Base-by-base conservation (phyloP, 2,329 filamentous ascomycete species). In the Alternaria atra region DNA sequence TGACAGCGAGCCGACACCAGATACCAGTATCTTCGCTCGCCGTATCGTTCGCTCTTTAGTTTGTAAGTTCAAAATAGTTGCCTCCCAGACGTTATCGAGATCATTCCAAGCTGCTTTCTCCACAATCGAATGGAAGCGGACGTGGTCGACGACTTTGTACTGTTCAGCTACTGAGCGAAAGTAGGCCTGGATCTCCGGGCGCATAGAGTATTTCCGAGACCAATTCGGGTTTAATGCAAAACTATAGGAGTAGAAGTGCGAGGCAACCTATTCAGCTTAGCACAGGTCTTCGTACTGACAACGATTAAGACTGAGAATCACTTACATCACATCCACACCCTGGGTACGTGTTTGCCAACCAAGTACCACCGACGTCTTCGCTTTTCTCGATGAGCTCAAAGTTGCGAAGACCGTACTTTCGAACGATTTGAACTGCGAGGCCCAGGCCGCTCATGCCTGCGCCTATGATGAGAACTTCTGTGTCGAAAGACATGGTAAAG, bases 231-330 rank as follows among this genome's bases (percentile, higher is more conserved):
- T 89, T 5, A 84, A 83, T 44, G 84, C 82, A 81, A 86, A 89
- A 6, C 85, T 85, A 69, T 87, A 89, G 63, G 87, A 86, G 70
- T 89, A 90, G 73, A 86, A 88, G 76, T 89, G 86, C 1, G 67
- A 69, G 0, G 73, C 71, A n/a, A 76, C 71, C 70, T 73, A 52
- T n/a, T 60, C 15, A 64, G 37, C 40, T 37, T 5, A 35, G 10
- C 27, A 17, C 15, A 20, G 2, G 44, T 42, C 29, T 13, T n/a
- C 8, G 39, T n/a, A 12, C 6, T 32, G 6, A 34, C 6, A 5
- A 5, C 10, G 23, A 5, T 20, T 27, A 15, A 10, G 13, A 25
- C 10, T 1, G 12, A 2, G 1, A 12, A 51, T 6, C 32, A 60
- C 67, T 55, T 20, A 75, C 74, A 67, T 78, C 75, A 46, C 75